These are phyloP conservation scores for Thalia dealbata DNA, from an alignment of 176 grass and related monocot genomes.

Conservation along the genomic window DNA sequence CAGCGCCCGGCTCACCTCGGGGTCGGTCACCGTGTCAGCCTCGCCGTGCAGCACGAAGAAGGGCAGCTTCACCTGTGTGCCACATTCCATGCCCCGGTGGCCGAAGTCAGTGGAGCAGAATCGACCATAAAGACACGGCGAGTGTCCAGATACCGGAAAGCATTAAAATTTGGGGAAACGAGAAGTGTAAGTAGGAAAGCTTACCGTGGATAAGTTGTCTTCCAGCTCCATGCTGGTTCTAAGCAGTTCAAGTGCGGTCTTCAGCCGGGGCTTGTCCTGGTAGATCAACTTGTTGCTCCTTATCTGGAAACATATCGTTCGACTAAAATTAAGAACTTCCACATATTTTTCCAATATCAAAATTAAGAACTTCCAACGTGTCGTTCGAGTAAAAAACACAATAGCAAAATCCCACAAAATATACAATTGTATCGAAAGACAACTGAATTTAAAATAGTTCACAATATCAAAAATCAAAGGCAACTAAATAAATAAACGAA, in stretches of 20 bases:
- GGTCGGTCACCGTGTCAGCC: slow-evolving; percentile 74
- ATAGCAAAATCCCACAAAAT: too few species aligned
- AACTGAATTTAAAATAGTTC: too few species aligned
- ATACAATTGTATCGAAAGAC: too few species aligned
- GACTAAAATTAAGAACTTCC: not conserved
- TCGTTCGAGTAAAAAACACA: too few species aligned
- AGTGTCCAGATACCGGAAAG: not conserved
- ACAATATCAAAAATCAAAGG: not conserved
- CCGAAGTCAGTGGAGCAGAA: not conserved
- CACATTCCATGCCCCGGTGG: not conserved
- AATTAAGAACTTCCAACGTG: too few species aligned
- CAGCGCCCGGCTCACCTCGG: slow-evolving; percentile 66
- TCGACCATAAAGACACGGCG: not conserved
- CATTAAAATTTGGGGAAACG: not conserved
- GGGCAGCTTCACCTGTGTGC: slow-evolving; percentile 53
- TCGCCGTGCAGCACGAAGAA: slow-evolving; percentile 91
- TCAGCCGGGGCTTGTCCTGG: slow-evolving; percentile 82
- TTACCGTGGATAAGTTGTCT: slow-evolving; percentile 51
- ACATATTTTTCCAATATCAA: not conserved
- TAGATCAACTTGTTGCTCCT: slow-evolving; percentile 90
- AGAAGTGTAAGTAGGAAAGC: not conserved
- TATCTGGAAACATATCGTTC: slow-evolving; percentile 32
- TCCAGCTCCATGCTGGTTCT: slow-evolving; percentile 78
- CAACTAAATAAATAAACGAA: not conserved
- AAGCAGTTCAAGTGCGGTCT: slow-evolving; percentile 74